Evolutionary conservation across 495 filamentous ascomycete species (phyloP), one percentile per base, ranked within the genome.

Genomic region (Elasticomyces elasticus): DNA sequence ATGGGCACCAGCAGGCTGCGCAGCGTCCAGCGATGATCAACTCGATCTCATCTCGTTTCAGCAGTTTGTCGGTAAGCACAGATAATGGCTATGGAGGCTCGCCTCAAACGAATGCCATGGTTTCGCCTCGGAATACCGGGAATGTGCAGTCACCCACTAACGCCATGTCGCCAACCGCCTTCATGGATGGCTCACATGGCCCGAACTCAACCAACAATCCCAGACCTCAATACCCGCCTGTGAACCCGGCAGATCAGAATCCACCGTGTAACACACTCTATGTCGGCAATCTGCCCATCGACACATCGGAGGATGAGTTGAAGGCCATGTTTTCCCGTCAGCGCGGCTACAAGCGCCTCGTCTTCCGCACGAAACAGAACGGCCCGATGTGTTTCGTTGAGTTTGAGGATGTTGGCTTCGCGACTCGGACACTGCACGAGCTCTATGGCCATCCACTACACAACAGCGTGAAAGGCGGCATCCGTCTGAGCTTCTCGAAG

Each of bases 321-420:
- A 98, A 97, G 68, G 84, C 85, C 13, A 78, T 97, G 66, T 98
- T 98, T 65, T 89, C 84, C 40, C 92, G 91, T 67, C 87, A 94
- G 61, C 86, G 90, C 30, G 92, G 92, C 15, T 98, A 97, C 69
- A 98, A 94, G 72, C 78, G 92, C 33, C 82, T 98, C 4, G 96
- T 89, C 63, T 95, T 95, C 72, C 80, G 94, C n/a, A 95, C 91
- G 48, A 98, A 98, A 70, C 86, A 90, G 59, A 95, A 97, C 63
- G 94, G 94, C 0, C 92, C 94, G 12, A 97, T 97, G 94, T 97
- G 92, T 64, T 97, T 97, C 63, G 92, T 98, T 37, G 94, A 98
- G 67, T 98, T 97, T 65, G 92, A 97, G 61, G 90, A 98, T 65
- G 80, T 95, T 38, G 84, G 85, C 22, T 92, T 89, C 64, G 92